Conservation (phyloP, 495 filamentous ascomycete genomes). For the Penicillium riverlandense region DNA sequence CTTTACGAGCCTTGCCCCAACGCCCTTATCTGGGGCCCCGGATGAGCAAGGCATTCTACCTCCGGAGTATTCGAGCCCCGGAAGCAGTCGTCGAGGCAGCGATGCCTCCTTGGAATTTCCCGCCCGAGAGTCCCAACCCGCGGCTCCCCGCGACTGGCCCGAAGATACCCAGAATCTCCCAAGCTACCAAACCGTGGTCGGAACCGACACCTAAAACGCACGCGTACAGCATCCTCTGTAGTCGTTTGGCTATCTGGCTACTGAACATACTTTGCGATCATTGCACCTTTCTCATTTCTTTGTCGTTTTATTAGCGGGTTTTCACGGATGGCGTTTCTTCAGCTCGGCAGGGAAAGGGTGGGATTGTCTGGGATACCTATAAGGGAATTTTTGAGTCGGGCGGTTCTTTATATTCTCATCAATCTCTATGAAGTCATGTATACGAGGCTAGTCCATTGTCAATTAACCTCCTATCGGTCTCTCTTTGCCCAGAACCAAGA, state of each 20-base stretch:
- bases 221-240: slow-evolving; percentile 17
- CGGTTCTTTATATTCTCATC: not conserved
- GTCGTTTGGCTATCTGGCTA: slow-evolving; percentile 2
- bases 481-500: not conserved
- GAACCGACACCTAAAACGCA: slow-evolving; percentile 35
- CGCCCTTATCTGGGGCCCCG: not conserved
- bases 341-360: slow-evolving; percentile 5
- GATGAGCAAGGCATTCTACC: slow-evolving; percentile 36
- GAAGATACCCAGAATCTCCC: slow-evolving; percentile 10
- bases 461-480: slow-evolving; percentile 1
- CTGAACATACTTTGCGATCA: slow-evolving; percentile 9
- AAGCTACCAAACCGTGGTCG: slow-evolving; percentile 18
- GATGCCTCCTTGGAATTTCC: slow-evolving; percentile 27
- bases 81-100: slow-evolving; percentile 49
- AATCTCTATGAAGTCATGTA: slow-evolving; percentile 10
- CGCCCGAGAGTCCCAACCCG: slow-evolving; percentile 17
- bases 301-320: slow-evolving; percentile 18
- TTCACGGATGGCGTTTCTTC: slow-evolving; percentile 20
- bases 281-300: slow-evolving; percentile 5
- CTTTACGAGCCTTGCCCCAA: not conserved
- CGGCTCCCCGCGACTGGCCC: slow-evolving; percentile 25
- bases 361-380: slow-evolving; percentile 3
- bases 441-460: not conserved
- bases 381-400: not conserved
- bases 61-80: slow-evolving; percentile 70